These are phyloP conservation scores for Aspergillus novofumigatus DNA, from an alignment of 2,329 filamentous ascomycete species.

Conservation along the genomic window DNA sequence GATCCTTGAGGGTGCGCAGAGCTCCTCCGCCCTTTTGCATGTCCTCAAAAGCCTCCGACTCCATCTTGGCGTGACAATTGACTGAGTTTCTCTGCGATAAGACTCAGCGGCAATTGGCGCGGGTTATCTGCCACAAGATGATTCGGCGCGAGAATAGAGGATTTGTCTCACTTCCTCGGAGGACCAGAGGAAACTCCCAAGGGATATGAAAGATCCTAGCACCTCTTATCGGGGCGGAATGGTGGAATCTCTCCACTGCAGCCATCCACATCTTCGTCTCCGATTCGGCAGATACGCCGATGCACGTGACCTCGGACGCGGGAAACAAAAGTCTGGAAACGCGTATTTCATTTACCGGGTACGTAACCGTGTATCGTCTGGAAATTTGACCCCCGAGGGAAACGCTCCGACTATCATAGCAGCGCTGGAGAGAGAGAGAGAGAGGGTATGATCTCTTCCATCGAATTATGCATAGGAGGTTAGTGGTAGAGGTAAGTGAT, in stretches of 20 bases:
- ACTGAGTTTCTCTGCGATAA: not conserved
- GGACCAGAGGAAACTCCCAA: not conserved
- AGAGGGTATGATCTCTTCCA: not conserved
- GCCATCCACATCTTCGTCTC: constrained; percentile 3
- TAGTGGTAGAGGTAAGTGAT: constrained; percentile 28
- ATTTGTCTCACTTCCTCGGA: not conserved
- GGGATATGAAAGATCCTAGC: constrained; percentile 1
- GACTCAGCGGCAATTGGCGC: not conserved
- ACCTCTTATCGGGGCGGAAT: constrained; percentile 12
- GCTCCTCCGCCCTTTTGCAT: constrained; percentile 38
- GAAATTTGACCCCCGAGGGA: constrained; percentile 14
- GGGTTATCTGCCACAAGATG: not conserved
- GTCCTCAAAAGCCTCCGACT: constrained; percentile 34
- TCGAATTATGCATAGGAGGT: constrained; percentile 32
- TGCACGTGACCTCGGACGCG: constrained; percentile 25
- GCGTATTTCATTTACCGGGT: constrained; percentile 3
- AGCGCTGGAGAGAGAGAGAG: constrained; percentile 7
- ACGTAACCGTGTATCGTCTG: not conserved
- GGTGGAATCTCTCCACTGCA: not conserved
- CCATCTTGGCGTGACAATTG: constrained; percentile 18
- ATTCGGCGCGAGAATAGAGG: not conserved
- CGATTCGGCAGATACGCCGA: constrained; percentile 33
- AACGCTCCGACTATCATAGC: constrained; percentile 12
- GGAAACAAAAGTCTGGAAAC: constrained; percentile 8
- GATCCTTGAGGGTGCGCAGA: constrained; percentile 73